Base-by-base conservation (phyloP, 2,329 filamentous ascomycete species). In the Ophiosphaerella korrae region DNA sequence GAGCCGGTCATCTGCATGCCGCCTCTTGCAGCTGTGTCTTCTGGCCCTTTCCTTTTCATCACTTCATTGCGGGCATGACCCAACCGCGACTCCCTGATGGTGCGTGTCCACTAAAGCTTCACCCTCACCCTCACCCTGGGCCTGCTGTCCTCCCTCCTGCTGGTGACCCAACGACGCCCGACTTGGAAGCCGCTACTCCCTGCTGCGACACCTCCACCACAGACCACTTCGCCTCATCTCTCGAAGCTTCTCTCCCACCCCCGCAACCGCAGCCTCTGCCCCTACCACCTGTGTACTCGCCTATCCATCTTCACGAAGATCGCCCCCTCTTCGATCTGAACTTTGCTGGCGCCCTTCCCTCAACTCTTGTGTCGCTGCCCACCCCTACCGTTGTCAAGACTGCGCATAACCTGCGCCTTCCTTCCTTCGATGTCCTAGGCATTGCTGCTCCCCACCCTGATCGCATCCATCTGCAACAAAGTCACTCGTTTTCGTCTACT, bases 351-450 rank as follows among this genome's bases (percentile, higher is more conserved):
- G 58, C 49, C 40, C 57, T 73, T n/a, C 67, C 66, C 18, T 42
- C 66, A 23, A 63, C 56, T 48, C 53, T 62, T 56, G 58, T 66
- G 36, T 67, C 69, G 47, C 64, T 72, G 24, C 65, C 68, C 36
- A 57, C 70, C 26, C 63, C 68, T 31, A 64, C 63, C n/a, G 53
- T 68, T 33, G 40, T 61, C 37, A 74, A 65, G 52, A 61, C 65
- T 26, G 62, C 67, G 37, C 71, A 69, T 48, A 73, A 67, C 51
- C 68, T 84, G 35, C 78, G 81, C 45, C 74, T 84, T 13, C 81
- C 81, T 5, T 80, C 80, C 2, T 83, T 84, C 61, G 76, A 83
- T 48, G 70, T 75, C 14, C 72, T 83, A 42, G 80, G 79, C 31
- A 82, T 82, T 50, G 75, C 76, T 45, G 72, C 74, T 42, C 77